These are phyloP conservation scores for Penicillium capsulatum DNA, from an alignment of 2,329 filamentous ascomycete species.

Conservation along the genomic window DNA sequence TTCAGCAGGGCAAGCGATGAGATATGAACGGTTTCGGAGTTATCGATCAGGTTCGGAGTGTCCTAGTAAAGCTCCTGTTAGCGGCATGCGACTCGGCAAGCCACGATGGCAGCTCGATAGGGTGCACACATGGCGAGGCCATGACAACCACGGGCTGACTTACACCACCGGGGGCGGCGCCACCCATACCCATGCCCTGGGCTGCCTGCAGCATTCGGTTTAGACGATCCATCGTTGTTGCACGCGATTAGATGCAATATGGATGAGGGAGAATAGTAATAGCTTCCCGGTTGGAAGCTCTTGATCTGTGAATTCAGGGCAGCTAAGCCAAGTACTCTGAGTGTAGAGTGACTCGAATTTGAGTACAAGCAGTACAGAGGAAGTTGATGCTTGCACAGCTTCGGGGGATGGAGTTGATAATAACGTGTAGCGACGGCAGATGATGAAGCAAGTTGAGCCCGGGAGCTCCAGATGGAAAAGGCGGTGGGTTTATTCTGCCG, in stretches of 20 bases:
- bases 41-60: constrained; percentile 88
- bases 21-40: constrained; percentile 99
- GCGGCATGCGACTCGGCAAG: background rate
- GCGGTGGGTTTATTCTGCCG: constrained; percentile 28
- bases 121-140: constrained; percentile 5
- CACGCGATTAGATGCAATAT: constrained; percentile 17
- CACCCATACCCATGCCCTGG: constrained; percentile 53
- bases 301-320: constrained; percentile 12
- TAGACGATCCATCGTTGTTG: constrained; percentile 74
- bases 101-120: constrained; percentile 6
- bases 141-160: constrained; percentile 18
- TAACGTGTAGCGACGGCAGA: constrained; percentile 6
- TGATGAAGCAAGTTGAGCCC: constrained; percentile 9
- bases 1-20: constrained; percentile 95
- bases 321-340: background rate
- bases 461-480: constrained; percentile 30
- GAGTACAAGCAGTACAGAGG: too few relatives aligned
- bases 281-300: constrained; percentile 33
- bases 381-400: background rate
- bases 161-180: constrained; percentile 39
- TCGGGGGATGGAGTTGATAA: constrained; percentile 1
- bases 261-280: constrained; percentile 18
- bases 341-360: background rate
- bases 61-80: constrained; percentile 54
- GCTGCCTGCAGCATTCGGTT: constrained; percentile 79